A percentile compares a stretch with the other conserved stretches of the same genome.
These are phyloP conservation scores for Skeletonema potamos DNA, from an alignment of 108 stramenopile species.

Conservation along the genomic window DNA sequence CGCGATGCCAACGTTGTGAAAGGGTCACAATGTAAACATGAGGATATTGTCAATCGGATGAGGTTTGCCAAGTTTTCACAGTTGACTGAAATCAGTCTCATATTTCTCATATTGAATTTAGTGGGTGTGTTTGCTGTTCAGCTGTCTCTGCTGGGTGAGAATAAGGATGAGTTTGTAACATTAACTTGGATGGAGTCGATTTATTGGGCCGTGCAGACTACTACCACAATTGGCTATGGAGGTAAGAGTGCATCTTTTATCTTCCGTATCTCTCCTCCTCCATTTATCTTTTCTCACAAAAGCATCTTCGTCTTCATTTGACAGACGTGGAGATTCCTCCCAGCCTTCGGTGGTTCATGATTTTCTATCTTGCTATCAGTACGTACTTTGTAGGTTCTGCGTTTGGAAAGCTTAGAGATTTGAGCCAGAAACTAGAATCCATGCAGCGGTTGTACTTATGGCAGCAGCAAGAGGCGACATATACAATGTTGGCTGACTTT, in stretches of 20 bases:
- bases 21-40: constrained; percentile 10
- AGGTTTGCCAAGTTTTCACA: constrained; percentile 20
- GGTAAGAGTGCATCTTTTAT: not conserved
- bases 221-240: constrained; percentile 10
- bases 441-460: constrained; percentile 44
- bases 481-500: constrained; percentile 18
- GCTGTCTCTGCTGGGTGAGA: constrained; percentile 32
- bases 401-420: constrained; percentile 34
- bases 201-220: constrained; percentile 61
- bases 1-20: constrained; percentile 8
- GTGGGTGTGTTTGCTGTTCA: constrained; percentile 38
- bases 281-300: not conserved
- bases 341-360: constrained; percentile 46
- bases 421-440: constrained; percentile 26
- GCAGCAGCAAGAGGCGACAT: constrained; percentile 50
- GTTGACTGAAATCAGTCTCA: constrained; percentile 29
- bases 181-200: constrained; percentile 59
- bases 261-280: not conserved
- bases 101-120: constrained; percentile 43
- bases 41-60: constrained; percentile 35
- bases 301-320: not conserved
- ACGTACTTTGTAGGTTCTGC: constrained; percentile 48
- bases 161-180: not conserved
- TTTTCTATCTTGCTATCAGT: constrained; percentile 48
- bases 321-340: constrained; percentile 49